These are phyloP conservation scores for Didymella segeticola DNA, from an alignment of 2,329 filamentous ascomycete species.

Conservation along the genomic window DNA sequence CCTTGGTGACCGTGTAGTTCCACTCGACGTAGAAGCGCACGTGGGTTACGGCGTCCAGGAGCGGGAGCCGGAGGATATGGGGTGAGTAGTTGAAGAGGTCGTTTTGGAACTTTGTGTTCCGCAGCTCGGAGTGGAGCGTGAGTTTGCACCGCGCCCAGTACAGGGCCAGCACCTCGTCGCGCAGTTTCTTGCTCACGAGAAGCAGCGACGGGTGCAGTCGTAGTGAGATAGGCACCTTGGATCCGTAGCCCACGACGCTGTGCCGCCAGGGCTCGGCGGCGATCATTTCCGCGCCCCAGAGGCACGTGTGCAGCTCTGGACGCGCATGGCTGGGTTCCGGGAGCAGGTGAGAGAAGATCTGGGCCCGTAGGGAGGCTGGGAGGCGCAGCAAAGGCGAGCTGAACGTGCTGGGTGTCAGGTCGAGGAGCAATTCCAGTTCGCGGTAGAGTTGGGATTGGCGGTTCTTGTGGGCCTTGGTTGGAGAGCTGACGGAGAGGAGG, in stretches of 20 bases:
- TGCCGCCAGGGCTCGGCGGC: conserved; percentile 44
- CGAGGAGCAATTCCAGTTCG: conserved; percentile 43
- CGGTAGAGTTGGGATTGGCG: conserved; percentile 44
- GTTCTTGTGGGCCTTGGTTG: conserved; percentile 35
- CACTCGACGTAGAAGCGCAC: conserved; percentile 46
- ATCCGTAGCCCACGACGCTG: conserved; percentile 41
- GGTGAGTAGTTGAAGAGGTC: conserved; percentile 45
- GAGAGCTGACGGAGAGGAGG: conserved; percentile 27
- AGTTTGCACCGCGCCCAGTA: conserved; percentile 41
- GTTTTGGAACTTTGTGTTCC: conserved; percentile 39
- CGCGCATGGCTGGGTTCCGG: conserved; percentile 24
- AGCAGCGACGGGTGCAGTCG: conserved; percentile 34
- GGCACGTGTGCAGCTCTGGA: conserved; percentile 44
- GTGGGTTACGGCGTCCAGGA: conserved; percentile 38
- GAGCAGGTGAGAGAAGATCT: conserved; percentile 37
- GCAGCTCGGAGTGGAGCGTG: conserved; percentile 44
- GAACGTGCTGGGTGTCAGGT: conserved; percentile 43
- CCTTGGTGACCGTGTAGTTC: conserved; percentile 40
- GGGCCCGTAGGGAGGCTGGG: conserved; percentile 38
- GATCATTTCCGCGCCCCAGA: conserved; percentile 46
- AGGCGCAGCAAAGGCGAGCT: conserved; percentile 41
- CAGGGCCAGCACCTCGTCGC: conserved; percentile 35
- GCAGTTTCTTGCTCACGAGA: conserved; percentile 42
- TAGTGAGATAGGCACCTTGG: conserved; percentile 28
- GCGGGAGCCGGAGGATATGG: conserved; percentile 40